Percentiles rank a stretch among this genome's conserved stretches.
Evolutionary conservation across 2,329 filamentous ascomycete species (phyloP).

Genomic region (Colletotrichum godetiae): DNA sequence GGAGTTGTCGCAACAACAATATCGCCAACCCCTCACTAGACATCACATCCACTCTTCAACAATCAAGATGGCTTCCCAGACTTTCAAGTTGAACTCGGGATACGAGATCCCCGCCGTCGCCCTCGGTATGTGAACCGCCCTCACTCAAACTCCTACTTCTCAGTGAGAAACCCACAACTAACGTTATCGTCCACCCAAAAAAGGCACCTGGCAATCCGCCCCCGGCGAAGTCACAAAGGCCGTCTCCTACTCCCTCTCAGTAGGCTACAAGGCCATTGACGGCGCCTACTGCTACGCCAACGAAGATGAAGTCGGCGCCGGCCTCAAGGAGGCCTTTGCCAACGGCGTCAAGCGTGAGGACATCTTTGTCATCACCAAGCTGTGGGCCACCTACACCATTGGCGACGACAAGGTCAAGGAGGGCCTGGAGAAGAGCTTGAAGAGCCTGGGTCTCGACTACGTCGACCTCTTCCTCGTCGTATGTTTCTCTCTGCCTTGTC

Average conservation of each 20-base stretch:
- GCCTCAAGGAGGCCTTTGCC: constrained; percentile 77
- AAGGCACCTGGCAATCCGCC: constrained; percentile 72
- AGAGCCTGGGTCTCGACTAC: constrained; percentile 81
- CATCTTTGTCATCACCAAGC: constrained; percentile 86
- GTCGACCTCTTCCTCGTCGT: constrained; percentile 82
- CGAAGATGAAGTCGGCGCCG: constrained; percentile 84
- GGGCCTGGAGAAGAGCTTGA: constrained; percentile 78
- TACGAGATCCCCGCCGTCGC: constrained; percentile 72
- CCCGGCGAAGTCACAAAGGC: constrained; percentile 69
- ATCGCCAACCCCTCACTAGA: constrained; percentile 17
- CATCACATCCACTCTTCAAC: background rate
- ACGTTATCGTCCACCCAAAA: constrained; percentile 41
- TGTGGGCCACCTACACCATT: constrained; percentile 84
- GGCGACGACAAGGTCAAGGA: constrained; percentile 66
- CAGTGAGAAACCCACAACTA: background rate
- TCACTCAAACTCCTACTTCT: too few relatives aligned
- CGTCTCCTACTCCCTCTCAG: constrained; percentile 67
- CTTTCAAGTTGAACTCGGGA: constrained; percentile 74
- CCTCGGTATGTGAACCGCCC: constrained; percentile 59
- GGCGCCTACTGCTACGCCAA: constrained; percentile 83
- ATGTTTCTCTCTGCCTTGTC: constrained; percentile 37
- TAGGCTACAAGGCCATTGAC: constrained; percentile 73
- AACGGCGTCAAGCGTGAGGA: constrained; percentile 80
- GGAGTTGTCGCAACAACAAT: background rate
- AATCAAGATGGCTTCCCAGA: constrained; percentile 61